Base-by-base conservation (phyloP, 768 basidiomycete species). In the Pulveroboletus sp. region DNA sequence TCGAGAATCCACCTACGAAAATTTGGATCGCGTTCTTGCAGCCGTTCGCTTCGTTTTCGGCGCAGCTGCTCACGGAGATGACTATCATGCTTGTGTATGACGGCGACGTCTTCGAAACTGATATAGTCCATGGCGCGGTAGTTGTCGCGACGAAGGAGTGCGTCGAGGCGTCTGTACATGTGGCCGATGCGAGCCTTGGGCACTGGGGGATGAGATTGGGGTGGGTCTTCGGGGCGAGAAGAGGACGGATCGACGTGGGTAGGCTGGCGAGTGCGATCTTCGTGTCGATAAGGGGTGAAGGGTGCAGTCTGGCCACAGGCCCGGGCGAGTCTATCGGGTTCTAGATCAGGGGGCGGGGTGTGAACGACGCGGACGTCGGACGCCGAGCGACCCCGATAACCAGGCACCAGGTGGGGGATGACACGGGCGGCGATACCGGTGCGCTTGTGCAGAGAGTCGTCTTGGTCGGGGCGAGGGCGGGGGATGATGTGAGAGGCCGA, bases 51-150 rank as follows among this genome's bases (percentile, higher is more conserved):
- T 17, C 45, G 45, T 39, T 54, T 66, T 10, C 55, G 45, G 10
- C 49, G 49, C 21, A 66, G 27, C 40, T 64, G 59, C 12, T 64
- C 66, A 17, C 62, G 49, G 1, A 68, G 45, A 3, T 62, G 51
- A 29, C 19, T 27, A 29, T 66, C 66, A 0, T 34, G 51, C 16
- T 47, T 53, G 23, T 64, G 54, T 20, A 52, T 38, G 9, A 25
- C 25, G 1, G 51, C 55, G 3, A 66, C 40, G 24, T 66, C 64
- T 40, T 66, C 64, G 7, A 53, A 53, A 4, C 29, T 39, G 43
- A 66, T 10, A 41, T 64, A 61, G 25, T 68, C 66, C 57, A 66
- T 60, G 24, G 56, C 66, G 8, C 59, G 65, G 35, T 40, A 50
- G 17, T 38, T 41, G 5, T 50, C 40, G 16, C 52, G 62, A 19